Base-by-base conservation (phyloP, 805 yeast genomes). In the Saccharomycopsis schoenii region DNA sequence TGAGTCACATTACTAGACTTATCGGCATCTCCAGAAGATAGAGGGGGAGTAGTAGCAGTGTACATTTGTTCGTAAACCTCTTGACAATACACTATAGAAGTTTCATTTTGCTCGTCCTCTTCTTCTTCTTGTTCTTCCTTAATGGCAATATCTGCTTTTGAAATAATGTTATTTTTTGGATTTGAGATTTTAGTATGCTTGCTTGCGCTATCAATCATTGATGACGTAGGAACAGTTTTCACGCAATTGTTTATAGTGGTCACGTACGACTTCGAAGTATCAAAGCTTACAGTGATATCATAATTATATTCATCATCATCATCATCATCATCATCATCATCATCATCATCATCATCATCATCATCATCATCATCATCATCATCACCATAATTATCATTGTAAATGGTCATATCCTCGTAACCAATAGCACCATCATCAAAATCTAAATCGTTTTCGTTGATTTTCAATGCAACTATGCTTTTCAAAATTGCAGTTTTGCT, bases 41-140 rank as follows among this genome's bases (percentile, higher is more conserved):
- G 9, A n/a, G 52, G 52, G 2, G 52, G 52, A 47, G 34, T 21
- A 8, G 25, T 3, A 47, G 52, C 29, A 21, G 12, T 42, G 17
- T 47, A 47, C 52, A 47, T 47, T 47, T 47, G 52, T 47, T 47
- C 52, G 21, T 47, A 47, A 21, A 47, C 52, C 34, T 47, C 52
- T 21, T 21, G 19, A 14, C 34, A 47, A 47, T 47, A 47, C 24
- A 47, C 52, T 24, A 24, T 47, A 2, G 52, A 21, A 21, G 10
- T 47, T 15, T 47, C 52, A 47, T 47, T 15, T 8, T 47, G 34
- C 9, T 24, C 17, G 11, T 11, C 15, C 21, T 24, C 5, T 21
- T 47, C 24, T 15, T 24, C 17, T 24, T 11, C 15, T 47, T 24
- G 1, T 21, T 47, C 24, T 47, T 24, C 36, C 21, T 47, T 17